phyloP scores from a whole-genome alignment of 2,329 filamentous ascomycete genomes.

The Beauveria asiatica region DNA sequence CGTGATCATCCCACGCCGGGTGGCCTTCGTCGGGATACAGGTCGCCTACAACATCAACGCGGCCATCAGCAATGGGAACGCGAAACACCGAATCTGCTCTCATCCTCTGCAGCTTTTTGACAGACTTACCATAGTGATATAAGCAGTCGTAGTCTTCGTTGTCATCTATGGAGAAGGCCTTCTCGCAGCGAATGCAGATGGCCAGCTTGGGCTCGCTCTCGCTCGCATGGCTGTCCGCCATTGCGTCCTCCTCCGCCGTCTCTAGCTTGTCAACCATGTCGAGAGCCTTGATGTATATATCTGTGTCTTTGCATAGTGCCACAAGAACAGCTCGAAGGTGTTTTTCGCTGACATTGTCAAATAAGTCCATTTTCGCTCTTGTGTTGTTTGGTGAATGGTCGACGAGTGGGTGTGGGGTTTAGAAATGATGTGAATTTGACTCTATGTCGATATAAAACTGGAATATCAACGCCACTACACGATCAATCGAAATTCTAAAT shows the following conservation, averaged over 20 bases:
- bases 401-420: background rate
- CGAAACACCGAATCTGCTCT: no score
- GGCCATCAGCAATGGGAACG: no score
- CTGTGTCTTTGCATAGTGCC: background rate
- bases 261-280: background rate
- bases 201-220: background rate
- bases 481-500: no score
- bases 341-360: background rate
- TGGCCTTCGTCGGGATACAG: background rate
- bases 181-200: background rate
- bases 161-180: background rate
- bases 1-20: background rate
- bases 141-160: background rate
- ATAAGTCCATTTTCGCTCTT: background rate
- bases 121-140: background rate
- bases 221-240: background rate
- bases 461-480: no score
- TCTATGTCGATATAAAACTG: no score
- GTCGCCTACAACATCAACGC: no score
- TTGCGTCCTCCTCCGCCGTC: background rate
- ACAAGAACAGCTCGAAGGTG: background rate
- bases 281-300: background rate
- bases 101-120: no score
- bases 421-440: constrained; percentile 8
- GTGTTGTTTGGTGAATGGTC: background rate